Base-by-base conservation (phyloP, 2,329 filamentous ascomycete genomes). In the Scedosporium boydii region DNA sequence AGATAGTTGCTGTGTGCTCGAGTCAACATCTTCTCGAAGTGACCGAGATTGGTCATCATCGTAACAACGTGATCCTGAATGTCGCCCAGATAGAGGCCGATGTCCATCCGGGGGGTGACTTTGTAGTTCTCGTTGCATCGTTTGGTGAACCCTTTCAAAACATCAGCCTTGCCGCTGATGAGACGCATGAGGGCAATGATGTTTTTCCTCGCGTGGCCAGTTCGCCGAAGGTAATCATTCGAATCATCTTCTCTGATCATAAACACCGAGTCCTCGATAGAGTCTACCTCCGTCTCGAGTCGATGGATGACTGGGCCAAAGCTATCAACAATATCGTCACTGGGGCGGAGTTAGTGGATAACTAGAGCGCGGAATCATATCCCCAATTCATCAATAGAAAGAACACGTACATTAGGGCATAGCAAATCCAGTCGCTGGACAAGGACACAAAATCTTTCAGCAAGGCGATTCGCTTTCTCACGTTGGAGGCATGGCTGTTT, bases 21-120 rank as follows among this genome's bases (percentile, higher is more conserved):
- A 29, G 89, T 93, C 59, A 99, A 83, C 83, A 99, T 97, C 81
- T 98, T 98, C 74, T 99, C 95, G 68, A 96, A 97, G 73, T 99
- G 95, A 1, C 87, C 87, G 69, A 99, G 76, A 75, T 96, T 99
- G 68, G 90, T 95, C 84, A 96, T 96, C 93, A 98, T 98, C 56
- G 95, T 99, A 64, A 99, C 91, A 61, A 99, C 93, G 82, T 99
- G 95, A 76, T 99, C 95, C 75, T 99, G 95, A 66, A 99, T 97
- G 76, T 99, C 95, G 70, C 91, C 91, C 42, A 99, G 84, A 72
- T 99, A 99, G 70, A 99, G 85, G 23, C 93, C 95, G 67, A 99
- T 96, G 71, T 99, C 95, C 78, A 95, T 95, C 58, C 93, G 90
- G 6, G 95, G 95, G 1, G 95, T 96, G 60, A 98, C 90, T 67